Conservation (phyloP, 163 green algal genomes). For the Scenedesmus sp. region DNA sequence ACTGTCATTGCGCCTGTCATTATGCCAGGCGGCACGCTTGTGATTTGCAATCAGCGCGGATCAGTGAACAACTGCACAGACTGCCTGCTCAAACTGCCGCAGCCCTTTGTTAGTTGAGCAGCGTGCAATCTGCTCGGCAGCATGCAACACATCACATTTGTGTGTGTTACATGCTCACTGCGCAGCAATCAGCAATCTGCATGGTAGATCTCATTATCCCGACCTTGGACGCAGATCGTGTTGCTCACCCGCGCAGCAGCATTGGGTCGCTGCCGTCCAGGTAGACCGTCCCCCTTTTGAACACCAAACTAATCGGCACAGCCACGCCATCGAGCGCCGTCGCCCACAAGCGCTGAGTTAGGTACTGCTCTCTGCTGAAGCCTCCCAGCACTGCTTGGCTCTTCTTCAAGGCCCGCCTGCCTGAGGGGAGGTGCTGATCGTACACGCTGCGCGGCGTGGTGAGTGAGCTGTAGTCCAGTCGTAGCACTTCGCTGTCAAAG, state of each 20-base stretch:
- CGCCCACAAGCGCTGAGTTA: slow-evolving; percentile 86
- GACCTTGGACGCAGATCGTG: background rate
- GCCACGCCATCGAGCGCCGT: slow-evolving; percentile 33
- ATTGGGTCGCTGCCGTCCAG: slow-evolving; percentile 61
- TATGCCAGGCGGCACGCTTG: too few species aligned
- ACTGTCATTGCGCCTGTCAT: too few species aligned
- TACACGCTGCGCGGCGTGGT: slow-evolving; percentile 83
- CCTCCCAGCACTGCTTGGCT: slow-evolving; percentile 86
- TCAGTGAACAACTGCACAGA: too few species aligned
- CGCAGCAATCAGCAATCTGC: too few species aligned
- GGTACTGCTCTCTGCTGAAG: slow-evolving; percentile 85
- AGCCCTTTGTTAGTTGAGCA: too few species aligned
- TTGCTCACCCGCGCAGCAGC: slow-evolving; percentile 65
- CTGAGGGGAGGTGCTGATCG: slow-evolving; percentile 82
- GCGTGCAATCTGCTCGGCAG: too few species aligned
- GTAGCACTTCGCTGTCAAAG: slow-evolving; percentile 82
- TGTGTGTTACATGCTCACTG: too few species aligned
- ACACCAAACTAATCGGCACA: slow-evolving; percentile 82
- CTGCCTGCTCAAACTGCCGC: too few species aligned
- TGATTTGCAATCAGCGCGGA: too few species aligned
- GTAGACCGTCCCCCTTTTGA: slow-evolving; percentile 58
- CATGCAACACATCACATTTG: too few species aligned
- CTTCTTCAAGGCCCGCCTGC: slow-evolving; percentile 67
- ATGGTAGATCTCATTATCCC: too few species aligned
- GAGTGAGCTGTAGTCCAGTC: slow-evolving; percentile 83